Base-by-base conservation (phyloP, 768 basidiomycete genomes). In the Kwoniella bestiolae region DNA sequence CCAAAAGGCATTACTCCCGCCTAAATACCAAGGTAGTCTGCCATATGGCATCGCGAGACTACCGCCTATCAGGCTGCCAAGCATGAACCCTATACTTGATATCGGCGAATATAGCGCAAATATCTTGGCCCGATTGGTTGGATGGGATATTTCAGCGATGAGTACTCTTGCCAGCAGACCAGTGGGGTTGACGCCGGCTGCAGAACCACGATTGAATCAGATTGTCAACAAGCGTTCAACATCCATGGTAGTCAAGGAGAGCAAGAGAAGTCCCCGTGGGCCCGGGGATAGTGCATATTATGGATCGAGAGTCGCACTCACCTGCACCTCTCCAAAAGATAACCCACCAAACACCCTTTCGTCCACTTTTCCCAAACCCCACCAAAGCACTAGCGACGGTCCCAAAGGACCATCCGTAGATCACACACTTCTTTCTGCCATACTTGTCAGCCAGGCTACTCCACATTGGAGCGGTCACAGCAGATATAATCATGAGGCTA, bases 281-380 rank as follows among this genome's bases (percentile, higher is more conserved):
- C n/a, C n/a, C n/a, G n/a, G n/a, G n/a, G n/a, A n/a, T n/a, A n/a
- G n/a, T n/a, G n/a, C n/a, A n/a, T n/a, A n/a, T n/a, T n/a, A n/a
- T n/a, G n/a, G n/a, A n/a, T n/a, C n/a, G n/a, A n/a, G n/a, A n/a
- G n/a, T n/a, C n/a, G n/a, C 56, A 75, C 74, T 67, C 62, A 77
- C 76, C 58, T 12, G 51, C n/a, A 3, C 62, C 56, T 57, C 76
- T 58, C 66, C 71, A 71, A 21, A 75, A 60, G 9, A 77, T 64
- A 7, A 75, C 28, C 44, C 68, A 65, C 66, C 71, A 69, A 0
- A 70, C 71, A 3, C 52, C 45, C n/a, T 29, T 49, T n/a, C n/a
- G n/a, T n/a, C n/a, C n/a, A n/a, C n/a, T n/a, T n/a, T n/a, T n/a
- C 26, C 69, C 62, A 47, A 77, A 75, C 8, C 74, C 76, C 14